Conservation (phyloP, 2,329 filamentous ascomycete species). For the Aspergillus ochraceus region DNA sequence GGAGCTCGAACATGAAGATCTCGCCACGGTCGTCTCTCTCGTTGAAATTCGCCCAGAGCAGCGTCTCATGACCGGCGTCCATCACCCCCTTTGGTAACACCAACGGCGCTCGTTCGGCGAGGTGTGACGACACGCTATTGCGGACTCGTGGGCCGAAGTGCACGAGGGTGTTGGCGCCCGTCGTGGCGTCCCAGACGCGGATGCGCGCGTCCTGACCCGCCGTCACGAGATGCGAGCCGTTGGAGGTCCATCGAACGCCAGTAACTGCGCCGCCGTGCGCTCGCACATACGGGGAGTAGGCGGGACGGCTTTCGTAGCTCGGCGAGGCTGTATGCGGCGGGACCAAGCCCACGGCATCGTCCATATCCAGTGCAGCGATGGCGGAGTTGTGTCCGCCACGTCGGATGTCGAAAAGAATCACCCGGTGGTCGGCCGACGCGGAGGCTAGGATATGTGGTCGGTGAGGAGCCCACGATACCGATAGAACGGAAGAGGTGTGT, state of each 20-base stretch:
- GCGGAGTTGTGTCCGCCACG: conserved; percentile 67
- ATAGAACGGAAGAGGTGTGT: conserved; percentile 65
- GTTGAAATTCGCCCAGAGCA: conserved; percentile 80
- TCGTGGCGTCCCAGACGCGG: conserved; percentile 80
- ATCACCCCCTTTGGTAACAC: conserved; percentile 62
- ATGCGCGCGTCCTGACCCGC: conserved; percentile 81
- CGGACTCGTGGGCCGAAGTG: conserved; percentile 82
- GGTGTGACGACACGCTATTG: conserved; percentile 62
- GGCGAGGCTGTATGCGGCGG: conserved; percentile 30
- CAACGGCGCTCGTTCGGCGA: conserved; percentile 63
- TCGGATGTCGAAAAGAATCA: conserved; percentile 84
- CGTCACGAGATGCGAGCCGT: conserved; percentile 73
- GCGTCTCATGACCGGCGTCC: conserved; percentile 59
- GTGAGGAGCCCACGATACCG: conserved; percentile 77
- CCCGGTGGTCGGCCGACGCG: conserved; percentile 79
- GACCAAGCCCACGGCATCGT: conserved; percentile 72
- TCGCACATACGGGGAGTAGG: conserved; percentile 47
- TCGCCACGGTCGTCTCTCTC: conserved; percentile 64
- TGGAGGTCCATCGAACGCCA: conserved; percentile 78
- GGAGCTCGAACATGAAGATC: conserved; percentile 76
- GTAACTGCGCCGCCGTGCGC: conserved; percentile 85
- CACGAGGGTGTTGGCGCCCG: conserved; percentile 81
- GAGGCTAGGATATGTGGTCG: conserved; percentile 78
- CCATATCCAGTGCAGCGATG: conserved; percentile 77
- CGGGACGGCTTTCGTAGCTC: conserved; percentile 36